Conservation (phyloP, 1,284 basidiomycete species). For the Rhodotorula sp. region DNA sequence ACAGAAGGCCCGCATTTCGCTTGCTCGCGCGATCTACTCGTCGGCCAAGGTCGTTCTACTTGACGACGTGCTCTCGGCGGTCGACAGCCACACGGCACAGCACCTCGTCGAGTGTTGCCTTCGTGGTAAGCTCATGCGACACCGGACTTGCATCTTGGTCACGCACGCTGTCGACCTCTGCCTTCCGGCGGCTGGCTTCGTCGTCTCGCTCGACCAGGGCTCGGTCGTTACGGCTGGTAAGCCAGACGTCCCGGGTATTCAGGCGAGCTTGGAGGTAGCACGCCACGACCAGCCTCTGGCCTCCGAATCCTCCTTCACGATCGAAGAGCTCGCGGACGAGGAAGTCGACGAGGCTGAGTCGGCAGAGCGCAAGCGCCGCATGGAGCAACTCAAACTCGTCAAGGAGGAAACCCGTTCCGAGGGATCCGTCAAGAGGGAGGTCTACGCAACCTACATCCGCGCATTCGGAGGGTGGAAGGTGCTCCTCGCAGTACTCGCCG, state of each 20-base stretch:
- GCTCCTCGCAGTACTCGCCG: constrained; percentile 15
- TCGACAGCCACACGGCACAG: constrained; percentile 50
- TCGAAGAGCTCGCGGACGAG: constrained; percentile 30
- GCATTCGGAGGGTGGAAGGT: constrained; percentile 38
- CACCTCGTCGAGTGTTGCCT: constrained; percentile 48
- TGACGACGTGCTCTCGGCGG: constrained; percentile 52
- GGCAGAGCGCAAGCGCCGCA: constrained; percentile 12
- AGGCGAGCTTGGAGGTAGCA: not conserved
- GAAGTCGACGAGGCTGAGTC: constrained; percentile 23
- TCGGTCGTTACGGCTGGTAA: constrained; percentile 46
- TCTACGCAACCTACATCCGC: constrained; percentile 33
- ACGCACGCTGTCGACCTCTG: constrained; percentile 74
- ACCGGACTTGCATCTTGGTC: constrained; percentile 74
- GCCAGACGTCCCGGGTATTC: constrained; percentile 23
- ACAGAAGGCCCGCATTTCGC: constrained; percentile 27
- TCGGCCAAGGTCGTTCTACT: constrained; percentile 49
- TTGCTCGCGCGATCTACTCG: constrained; percentile 51
- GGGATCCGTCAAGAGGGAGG: constrained; percentile 33
- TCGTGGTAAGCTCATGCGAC: constrained; percentile 61
- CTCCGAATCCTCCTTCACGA: constrained; percentile 15
- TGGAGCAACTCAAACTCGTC: constrained; percentile 39
- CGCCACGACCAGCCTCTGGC: not conserved
- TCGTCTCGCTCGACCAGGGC: constrained; percentile 50
- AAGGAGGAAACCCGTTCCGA: constrained; percentile 40
- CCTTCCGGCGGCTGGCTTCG: constrained; percentile 52